phyloP scores from a whole-genome alignment of 768 basidiomycete genomes.

The Trichaptum fuscoviolaceum region DNA sequence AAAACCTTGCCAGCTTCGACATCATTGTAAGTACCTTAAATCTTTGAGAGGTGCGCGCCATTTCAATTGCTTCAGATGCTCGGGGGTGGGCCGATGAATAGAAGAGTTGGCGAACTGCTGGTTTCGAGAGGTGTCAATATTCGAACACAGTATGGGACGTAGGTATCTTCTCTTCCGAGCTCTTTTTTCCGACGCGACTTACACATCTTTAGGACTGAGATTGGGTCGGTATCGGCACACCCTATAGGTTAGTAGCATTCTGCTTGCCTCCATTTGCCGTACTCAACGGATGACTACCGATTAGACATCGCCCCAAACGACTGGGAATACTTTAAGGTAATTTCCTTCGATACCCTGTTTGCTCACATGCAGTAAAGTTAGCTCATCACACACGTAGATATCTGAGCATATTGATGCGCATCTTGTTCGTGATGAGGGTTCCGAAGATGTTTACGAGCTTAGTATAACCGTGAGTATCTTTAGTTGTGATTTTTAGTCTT shows the following conservation, averaged over 20 bases:
- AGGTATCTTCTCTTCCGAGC: neutral
- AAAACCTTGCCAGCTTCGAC: no score
- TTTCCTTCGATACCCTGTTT: neutral
- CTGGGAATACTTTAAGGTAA: neutral
- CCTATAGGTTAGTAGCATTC: neutral
- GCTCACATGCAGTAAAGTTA: neutral
- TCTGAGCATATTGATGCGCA: neutral
- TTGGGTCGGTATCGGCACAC: neutral
- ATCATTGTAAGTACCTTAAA: no score
- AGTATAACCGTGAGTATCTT: neutral
- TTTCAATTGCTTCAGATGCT: no score
- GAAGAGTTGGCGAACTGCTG: no score
- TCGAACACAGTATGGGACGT: conserved; percentile 7
- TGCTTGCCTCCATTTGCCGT: neutral
- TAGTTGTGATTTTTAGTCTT: neutral
- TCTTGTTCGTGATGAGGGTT: neutral
- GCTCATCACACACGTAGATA: neutral
- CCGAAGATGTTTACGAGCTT: neutral
- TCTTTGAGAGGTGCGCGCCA: no score
- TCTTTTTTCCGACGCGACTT: neutral
- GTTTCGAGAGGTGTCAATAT: conserved; percentile 17
- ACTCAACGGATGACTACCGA: neutral
- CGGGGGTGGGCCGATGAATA: no score
- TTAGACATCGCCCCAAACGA: neutral
- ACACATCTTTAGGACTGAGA: neutral